Evolutionary conservation across 2,329 filamentous ascomycete species (phyloP).

Genomic region (Emergomyces africanus): DNA sequence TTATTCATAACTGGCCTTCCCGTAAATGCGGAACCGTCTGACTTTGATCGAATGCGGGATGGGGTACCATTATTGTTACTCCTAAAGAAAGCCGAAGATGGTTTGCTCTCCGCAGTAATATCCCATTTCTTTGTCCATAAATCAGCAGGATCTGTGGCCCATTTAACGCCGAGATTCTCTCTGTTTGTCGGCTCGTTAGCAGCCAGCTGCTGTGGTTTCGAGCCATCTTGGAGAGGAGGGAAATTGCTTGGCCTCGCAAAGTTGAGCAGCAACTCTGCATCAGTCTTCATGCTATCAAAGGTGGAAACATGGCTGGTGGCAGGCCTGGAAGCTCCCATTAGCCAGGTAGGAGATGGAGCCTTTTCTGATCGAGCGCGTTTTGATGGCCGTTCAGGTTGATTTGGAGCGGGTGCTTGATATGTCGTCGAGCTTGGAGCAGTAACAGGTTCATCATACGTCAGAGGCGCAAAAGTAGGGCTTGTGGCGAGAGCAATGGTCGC

Average conservation of each 20-base stretch:
- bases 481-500: constrained; percentile 39
- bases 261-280: constrained; percentile 37
- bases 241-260: constrained; percentile 30
- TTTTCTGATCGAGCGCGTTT: constrained; percentile 51
- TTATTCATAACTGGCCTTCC: constrained; percentile 25
- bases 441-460: constrained; percentile 18
- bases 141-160: not conserved
- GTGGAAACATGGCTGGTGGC: constrained; percentile 20
- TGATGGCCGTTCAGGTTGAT: constrained; percentile 35
- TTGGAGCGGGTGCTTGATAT: constrained; percentile 18
- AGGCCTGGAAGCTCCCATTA: constrained; percentile 15
- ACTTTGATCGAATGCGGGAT: constrained; percentile 29
- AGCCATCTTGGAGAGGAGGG: constrained; percentile 9
- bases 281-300: constrained; percentile 28
- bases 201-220: constrained; percentile 9
- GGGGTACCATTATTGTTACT: constrained; percentile 11
- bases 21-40: constrained; percentile 29
- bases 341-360: constrained; percentile 31
- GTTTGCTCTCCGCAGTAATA: constrained; percentile 2
- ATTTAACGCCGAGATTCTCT: not conserved
- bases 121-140: not conserved
- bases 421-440: constrained; percentile 14
- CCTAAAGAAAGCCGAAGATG: not conserved
- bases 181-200: constrained; percentile 23
- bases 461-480: constrained; percentile 31